Evolutionary conservation across 148 eudicot genomes (phyloP), one percentile per base, ranked within the genome.

Genomic region (Fagopyrum esculentum): DNA sequence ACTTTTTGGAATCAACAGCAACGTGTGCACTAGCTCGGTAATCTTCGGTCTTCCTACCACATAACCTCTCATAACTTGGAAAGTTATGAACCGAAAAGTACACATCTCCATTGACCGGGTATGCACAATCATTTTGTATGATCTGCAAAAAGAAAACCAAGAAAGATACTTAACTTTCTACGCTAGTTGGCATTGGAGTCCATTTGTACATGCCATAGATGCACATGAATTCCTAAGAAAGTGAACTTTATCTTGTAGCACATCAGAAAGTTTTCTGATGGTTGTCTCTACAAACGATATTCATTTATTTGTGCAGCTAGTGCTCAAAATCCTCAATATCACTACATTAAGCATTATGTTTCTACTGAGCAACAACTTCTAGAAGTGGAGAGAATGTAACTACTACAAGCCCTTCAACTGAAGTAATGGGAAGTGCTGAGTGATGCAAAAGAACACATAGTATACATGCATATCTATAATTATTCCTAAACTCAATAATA

Each of bases 1-100:
- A 78, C 81, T 93, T 93, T 72, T 95, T 87, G 44, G 79, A 76
- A 86, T 91, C 97, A 75, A 91, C 89, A 44, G 95, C 89, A 79
- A 93, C 95, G 50, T 97, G 87, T 82, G 91, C 95, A 75, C 98
- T 97, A 61, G 97, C 90, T 80, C 95, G 88, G 73, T 93, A 91
- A 87, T 90, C 93, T 74, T 87, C 95, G 52, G 81, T 84, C 84
- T 88, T 91, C 78, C 97, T 82, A 35, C 89, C 88, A 74, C 97
- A 93, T 75, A 93, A 79, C 69, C 40, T 69, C 44, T 97, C 97
- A 84, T 93, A 93, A 70, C 78, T 83, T 43, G 89, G 88, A 73
- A 83, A 91, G 60, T 78, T 83, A 56, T 88, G 95, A 66, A 90
- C 93, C 44, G 97, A 87, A 73, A 93, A 93, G 78, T 91, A 93